phyloP scores from a whole-genome alignment of 257 asterid species.

The Striga asiatica region DNA sequence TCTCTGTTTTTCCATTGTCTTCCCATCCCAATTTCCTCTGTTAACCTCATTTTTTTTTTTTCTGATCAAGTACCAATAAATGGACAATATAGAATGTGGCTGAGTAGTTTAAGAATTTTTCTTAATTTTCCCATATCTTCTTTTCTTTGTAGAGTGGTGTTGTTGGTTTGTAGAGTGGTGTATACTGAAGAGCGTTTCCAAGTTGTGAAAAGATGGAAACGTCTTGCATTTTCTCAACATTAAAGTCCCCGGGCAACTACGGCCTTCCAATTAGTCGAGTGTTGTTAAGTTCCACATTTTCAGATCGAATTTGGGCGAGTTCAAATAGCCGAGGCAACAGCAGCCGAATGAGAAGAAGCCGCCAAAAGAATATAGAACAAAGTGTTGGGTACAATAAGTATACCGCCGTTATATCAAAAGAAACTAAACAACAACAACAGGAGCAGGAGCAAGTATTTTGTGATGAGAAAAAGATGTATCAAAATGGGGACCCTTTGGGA shows the following conservation, averaged over 20 bases:
- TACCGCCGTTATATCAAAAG: background rate
- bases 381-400: background rate
- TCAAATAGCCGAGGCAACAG: constrained; percentile 15
- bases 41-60: no score
- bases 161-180: no score
- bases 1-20: no score
- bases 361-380: constrained; percentile 17
- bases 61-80: no score
- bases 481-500: constrained; percentile 83
- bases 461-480: constrained; percentile 28
- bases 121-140: background rate
- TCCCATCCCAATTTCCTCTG: no score
- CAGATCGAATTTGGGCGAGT: constrained; percentile 17
- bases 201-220: constrained; percentile 39
- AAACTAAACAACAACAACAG: background rate
- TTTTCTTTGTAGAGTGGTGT: background rate
- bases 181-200: no score
- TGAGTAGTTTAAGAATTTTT: no score
- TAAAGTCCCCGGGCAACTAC: constrained; percentile 30
- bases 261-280: constrained; percentile 14
- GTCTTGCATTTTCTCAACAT: constrained; percentile 31
- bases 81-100: no score
- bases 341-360: constrained; percentile 31
- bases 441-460: background rate
- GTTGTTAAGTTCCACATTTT: constrained; percentile 14